Conservation (phyloP, 2,329 filamentous ascomycete species). For the Pseudogymnoascus sp. region DNA sequence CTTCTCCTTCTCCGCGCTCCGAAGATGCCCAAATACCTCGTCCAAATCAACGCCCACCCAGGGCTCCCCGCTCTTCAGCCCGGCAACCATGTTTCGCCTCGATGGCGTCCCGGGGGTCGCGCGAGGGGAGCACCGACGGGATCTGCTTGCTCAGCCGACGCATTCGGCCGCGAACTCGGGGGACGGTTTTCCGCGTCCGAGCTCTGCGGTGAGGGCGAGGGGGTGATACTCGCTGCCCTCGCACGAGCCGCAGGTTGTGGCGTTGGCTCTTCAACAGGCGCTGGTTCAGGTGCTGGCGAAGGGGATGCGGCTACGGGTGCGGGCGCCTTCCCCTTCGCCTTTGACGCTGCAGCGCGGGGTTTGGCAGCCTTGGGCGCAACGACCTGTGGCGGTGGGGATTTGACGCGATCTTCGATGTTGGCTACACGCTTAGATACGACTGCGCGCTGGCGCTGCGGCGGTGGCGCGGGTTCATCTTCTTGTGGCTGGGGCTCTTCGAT, state of each 20-base stretch:
- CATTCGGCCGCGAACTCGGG: constrained; percentile 55
- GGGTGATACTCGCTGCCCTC: constrained; percentile 47
- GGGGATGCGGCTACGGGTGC: neutral
- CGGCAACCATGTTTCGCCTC: constrained; percentile 50
- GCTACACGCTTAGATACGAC: neutral
- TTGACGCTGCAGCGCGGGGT: constrained; percentile 14
- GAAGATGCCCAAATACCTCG: constrained; percentile 47
- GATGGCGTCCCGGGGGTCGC: constrained; percentile 50
- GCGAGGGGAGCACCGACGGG: constrained; percentile 43
- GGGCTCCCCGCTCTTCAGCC: constrained; percentile 49
- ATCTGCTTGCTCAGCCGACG: constrained; percentile 25
- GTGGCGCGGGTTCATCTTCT: neutral
- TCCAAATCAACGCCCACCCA: constrained; percentile 79
- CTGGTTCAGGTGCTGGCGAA: neutral
- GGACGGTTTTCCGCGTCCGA: constrained; percentile 77
- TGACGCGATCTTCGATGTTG: neutral
- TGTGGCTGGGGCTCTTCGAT: neutral
- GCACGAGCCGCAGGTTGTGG: constrained; percentile 39
- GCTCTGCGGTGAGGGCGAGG: constrained; percentile 64
- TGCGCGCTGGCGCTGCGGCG: neutral
- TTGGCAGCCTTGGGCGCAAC: neutral
- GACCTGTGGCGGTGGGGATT: neutral
- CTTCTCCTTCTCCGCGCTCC: constrained; percentile 37
- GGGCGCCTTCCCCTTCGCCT: constrained; percentile 18
- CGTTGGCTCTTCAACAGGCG: constrained; percentile 12